These are phyloP conservation scores for Fistulifera solaris DNA, from an alignment of 108 stramenopile species.

Conservation along the genomic window DNA sequence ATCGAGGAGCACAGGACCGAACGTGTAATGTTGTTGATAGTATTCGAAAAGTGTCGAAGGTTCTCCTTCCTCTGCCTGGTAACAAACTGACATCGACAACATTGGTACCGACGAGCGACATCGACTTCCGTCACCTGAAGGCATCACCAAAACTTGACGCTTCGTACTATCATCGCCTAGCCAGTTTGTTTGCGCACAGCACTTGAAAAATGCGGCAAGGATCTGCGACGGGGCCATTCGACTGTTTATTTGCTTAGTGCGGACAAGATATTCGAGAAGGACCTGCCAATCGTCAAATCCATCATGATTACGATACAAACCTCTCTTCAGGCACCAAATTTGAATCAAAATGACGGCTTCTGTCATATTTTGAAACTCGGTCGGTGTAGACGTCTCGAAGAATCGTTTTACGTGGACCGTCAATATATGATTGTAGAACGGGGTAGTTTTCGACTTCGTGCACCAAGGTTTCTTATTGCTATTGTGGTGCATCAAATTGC, in stretches of 20 bases:
- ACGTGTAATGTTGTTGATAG: conserved; percentile 25
- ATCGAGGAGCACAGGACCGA: conserved; percentile 67
- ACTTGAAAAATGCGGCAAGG: conserved; percentile 68
- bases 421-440: conserved; percentile 57
- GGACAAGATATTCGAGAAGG: conserved; percentile 52
- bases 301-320: conserved; percentile 71
- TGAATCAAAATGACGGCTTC: conserved; percentile 60
- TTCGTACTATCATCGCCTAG: conserved; percentile 32
- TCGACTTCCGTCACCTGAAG: too few relatives aligned
- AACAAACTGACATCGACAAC: too few relatives aligned
- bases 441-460: neutral
- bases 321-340: conserved; percentile 76
- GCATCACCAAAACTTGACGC: conserved; percentile 41
- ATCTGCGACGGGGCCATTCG: conserved; percentile 67
- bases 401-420: conserved; percentile 38
- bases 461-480: too few relatives aligned
- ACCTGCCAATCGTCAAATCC: conserved; percentile 51
- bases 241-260: conserved; percentile 52
- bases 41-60: conserved; percentile 52
- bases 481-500: conserved; percentile 22
- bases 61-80: conserved; percentile 2
- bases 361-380: conserved; percentile 25
- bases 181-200: conserved; percentile 62
- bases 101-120: too few relatives aligned
- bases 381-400: conserved; percentile 2